phyloP scores from a whole-genome alignment of 1,284 basidiomycete species.

The Cryptococcus jaspeensis region DNA sequence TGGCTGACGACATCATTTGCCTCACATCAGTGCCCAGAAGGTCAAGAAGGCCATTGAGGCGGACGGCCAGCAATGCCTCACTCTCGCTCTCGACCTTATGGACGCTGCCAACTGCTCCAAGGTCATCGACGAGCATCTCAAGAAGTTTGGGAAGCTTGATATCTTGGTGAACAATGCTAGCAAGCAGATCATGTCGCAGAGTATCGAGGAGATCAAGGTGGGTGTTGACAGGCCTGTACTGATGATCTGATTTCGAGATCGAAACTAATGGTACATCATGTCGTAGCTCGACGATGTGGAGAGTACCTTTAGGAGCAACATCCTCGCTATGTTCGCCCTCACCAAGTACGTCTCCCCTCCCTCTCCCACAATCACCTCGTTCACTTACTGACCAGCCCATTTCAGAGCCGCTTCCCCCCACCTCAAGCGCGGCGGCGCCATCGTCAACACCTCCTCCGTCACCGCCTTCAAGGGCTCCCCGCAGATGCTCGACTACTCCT shows the following conservation, averaged over 20 bases:
- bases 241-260: not conserved
- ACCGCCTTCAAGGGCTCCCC: constrained; percentile 59
- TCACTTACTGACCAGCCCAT: constrained; percentile 14
- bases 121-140: constrained; percentile 58
- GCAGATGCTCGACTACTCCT: constrained; percentile 58
- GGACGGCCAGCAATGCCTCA: constrained; percentile 49
- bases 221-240: constrained; percentile 6
- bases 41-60: constrained; percentile 57
- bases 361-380: constrained; percentile 7
- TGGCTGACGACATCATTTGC: no score
- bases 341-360: constrained; percentile 50
- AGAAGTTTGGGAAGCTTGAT: constrained; percentile 57
- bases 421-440: constrained; percentile 61
- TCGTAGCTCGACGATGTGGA: constrained; percentile 53
- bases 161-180: constrained; percentile 66
- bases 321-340: constrained; percentile 60
- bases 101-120: constrained; percentile 54
- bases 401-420: constrained; percentile 58
- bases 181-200: constrained; percentile 58
- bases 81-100: constrained; percentile 53
- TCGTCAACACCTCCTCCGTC: constrained; percentile 66
- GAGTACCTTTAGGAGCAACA: constrained; percentile 60
- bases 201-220: constrained; percentile 57
- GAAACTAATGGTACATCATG: not conserved
- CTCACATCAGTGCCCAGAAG: constrained; percentile 42